Evolutionary conservation across 768 basidiomycete genomes (phyloP).

Genomic region (Russula foetens): DNA sequence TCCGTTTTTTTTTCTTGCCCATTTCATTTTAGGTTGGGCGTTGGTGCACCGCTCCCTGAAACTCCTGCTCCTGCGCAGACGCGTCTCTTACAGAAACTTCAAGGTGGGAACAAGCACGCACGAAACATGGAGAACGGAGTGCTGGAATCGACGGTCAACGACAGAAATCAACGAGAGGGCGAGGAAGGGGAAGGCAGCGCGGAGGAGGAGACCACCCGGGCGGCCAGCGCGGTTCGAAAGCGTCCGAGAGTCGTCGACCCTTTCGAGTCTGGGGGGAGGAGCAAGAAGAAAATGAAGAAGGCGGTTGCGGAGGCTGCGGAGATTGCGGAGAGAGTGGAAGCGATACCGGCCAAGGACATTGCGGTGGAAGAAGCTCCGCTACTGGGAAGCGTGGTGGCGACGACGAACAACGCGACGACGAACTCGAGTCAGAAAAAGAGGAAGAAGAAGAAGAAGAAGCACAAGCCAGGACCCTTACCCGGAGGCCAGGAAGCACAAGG

Average conservation of each 20-base stretch:
- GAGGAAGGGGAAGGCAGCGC: conserved; percentile 34
- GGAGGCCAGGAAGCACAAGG: neutral
- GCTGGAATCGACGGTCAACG: neutral
- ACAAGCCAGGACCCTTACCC: no score
- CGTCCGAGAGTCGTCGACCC: conserved; percentile 31
- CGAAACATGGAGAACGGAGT: conserved; percentile 34
- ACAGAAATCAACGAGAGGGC: conserved; percentile 20
- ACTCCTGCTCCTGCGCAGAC: conserved; percentile 27
- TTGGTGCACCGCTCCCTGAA: conserved; percentile 58
- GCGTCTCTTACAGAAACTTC: conserved; percentile 52
- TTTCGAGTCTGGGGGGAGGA: no score
- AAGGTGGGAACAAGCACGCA: conserved; percentile 39
- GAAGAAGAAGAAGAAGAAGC: conserved; percentile 23
- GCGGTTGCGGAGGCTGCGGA: no score
- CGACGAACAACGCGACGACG: neutral
- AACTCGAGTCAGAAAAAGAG: conserved; percentile 19
- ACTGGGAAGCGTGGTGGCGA: neutral
- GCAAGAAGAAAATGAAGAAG: no score
- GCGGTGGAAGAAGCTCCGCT: neutral
- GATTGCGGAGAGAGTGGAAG: conserved; percentile 25
- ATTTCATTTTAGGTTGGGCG: conserved; percentile 65
- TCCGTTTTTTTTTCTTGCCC: neutral
- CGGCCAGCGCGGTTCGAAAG: conserved; percentile 45
- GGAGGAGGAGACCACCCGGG: conserved; percentile 38
- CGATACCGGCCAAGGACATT: neutral